These are phyloP conservation scores for Castanea mollissima DNA, from an alignment of 306 rosid species.

Conservation along the genomic window DNA sequence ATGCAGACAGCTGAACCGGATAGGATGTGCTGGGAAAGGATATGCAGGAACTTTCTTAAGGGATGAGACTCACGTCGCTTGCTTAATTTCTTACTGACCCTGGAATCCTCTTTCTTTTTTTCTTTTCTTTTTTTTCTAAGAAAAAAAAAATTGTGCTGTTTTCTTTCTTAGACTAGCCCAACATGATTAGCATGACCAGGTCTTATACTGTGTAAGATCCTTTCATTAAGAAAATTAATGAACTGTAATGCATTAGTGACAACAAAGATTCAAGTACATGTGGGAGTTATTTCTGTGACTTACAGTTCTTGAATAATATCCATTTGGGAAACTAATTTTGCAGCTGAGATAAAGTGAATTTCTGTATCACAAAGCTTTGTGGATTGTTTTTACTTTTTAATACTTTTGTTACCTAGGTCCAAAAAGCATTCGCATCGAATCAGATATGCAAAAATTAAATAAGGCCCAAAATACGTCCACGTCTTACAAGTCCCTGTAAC, in stretches of 20 bases:
- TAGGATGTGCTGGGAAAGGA: constrained; percentile 45
- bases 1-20: constrained; percentile 51
- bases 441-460: no score
- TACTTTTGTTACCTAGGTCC: no score
- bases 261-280: background rate
- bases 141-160: background rate
- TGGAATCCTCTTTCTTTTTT: background rate
- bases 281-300: background rate
- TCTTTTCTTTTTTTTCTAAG: background rate
- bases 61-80: constrained; percentile 11
- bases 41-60: constrained; percentile 61
- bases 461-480: no score
- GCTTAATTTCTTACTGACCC: background rate
- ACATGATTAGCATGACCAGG: background rate
- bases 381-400: background rate
- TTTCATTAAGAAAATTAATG: background rate
- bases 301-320: background rate
- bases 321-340: background rate
- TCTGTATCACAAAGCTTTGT: background rate
- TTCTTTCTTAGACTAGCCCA: background rate
- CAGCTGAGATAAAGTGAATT: background rate
- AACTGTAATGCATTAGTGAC: background rate
- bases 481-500: no score
- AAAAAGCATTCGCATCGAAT: no score
- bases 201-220: background rate